Evolutionary conservation across 1,139 yeast species (phyloP), one percentile per base, ranked within the genome.

Genomic region (Arxiozyma bovina): DNA sequence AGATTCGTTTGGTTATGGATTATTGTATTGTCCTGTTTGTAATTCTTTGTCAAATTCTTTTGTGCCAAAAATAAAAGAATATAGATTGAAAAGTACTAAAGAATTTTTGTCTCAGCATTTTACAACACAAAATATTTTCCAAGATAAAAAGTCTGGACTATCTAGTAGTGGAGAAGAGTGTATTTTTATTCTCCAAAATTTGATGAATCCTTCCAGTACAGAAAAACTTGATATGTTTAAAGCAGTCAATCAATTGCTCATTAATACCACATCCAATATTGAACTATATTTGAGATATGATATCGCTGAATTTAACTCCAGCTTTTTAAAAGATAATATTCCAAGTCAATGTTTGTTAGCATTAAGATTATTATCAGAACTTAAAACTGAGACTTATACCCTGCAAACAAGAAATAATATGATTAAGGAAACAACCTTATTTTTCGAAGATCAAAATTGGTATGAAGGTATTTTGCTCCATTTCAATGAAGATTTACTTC

Each of bases 1-100:
- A 0, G 96, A 86, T 58, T 83, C 86, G 60, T 73, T 78, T 3
- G 83, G 81, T 20, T 81, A 81, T 55, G 80, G 81, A 18, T 96
- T 91, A 62, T 86, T 88, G 61, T 72, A 87, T 42, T 93, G 99
- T 65, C 98, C 99, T 0, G 77, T 93, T 49, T 93, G 99, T 73
- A 88, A 89, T 58, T 85, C 96, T 0, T 74, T 93, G 53, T 87
- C 87, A 65, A 93, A 93, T 65, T 77, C 85, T 58, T 89, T 93
- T 65, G 71, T 91, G 50, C 99, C 99, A 15, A 1, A 75, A 43
- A 27, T 60, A 4, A 44, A 45, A 38, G 50, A 54, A 12, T 53
- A 51, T 4, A 55, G 55, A 21, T 48, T 46, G 20, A 54, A 57
- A 48, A 22, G 48, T 18, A 48, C 50, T 8, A 48, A 50, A 5